phyloP scores from a whole-genome alignment of 345 rosid species.

The Ricinus communis region DNA sequence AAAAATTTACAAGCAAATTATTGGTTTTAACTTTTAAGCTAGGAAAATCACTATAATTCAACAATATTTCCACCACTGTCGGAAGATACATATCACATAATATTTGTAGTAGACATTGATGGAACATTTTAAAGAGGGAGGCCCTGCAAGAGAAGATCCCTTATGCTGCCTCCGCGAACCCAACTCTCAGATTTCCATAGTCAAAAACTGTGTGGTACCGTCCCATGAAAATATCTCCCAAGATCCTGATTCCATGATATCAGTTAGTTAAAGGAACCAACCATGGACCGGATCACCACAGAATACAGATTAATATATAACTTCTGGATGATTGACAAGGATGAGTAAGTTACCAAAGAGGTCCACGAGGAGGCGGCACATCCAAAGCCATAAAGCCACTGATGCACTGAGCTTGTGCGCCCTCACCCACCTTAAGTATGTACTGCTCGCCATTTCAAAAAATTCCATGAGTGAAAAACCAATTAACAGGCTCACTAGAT shows the following conservation, averaged over 20 bases:
- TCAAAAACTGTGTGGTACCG: conserved; percentile 34
- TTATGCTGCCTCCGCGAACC: conserved; percentile 34
- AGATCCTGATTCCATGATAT: conserved; percentile 23
- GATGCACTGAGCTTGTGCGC: conserved; percentile 26
- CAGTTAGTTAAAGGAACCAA: background rate
- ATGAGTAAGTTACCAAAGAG: conserved; percentile 26
- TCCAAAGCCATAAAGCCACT: conserved; percentile 37
- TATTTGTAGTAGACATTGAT: no score
- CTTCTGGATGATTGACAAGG: background rate
- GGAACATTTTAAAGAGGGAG: background rate
- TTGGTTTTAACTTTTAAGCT: background rate
- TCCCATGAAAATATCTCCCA: conserved; percentile 41
- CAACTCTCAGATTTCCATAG: conserved; percentile 27
- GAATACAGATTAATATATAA: background rate
- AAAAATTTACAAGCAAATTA: background rate
- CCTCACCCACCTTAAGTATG: conserved; percentile 31
- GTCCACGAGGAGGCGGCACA: conserved; percentile 34
- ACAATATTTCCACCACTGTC: background rate
- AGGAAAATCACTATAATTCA: background rate
- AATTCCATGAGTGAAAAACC: conserved; percentile 5
- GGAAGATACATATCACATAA: background rate
- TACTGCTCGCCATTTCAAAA: conserved; percentile 21
- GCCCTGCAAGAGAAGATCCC: no score
- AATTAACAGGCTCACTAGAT: no score
- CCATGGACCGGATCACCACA: no score